These are phyloP conservation scores for Forsythia viridissima DNA, from an alignment of 257 asterid genomes.

Conservation along the genomic window DNA sequence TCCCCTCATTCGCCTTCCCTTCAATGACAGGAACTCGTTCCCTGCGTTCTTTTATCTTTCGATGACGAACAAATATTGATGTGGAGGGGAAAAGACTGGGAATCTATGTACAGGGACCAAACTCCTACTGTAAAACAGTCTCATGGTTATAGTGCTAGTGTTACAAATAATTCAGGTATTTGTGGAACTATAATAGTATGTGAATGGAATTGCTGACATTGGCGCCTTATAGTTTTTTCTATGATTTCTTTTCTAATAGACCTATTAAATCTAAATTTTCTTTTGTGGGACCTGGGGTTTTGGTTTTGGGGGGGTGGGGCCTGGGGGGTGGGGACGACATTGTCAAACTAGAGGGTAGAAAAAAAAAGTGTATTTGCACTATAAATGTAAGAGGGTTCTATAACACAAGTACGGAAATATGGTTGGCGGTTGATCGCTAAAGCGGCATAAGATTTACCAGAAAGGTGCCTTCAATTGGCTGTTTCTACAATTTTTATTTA, in stretches of 20 bases:
- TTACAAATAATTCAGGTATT: conserved; percentile 47
- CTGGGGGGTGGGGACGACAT: no score
- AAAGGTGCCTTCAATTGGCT: neutral
- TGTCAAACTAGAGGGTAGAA: no score
- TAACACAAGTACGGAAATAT: neutral
- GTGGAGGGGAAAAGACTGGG: conserved; percentile 98
- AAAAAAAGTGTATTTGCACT: neutral
- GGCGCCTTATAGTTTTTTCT: neutral
- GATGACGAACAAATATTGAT: conserved; percentile 85
- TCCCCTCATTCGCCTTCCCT: conserved; percentile 17
- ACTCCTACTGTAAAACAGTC: conserved; percentile 33
- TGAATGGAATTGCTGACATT: neutral
- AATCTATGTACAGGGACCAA: conserved; percentile 51
- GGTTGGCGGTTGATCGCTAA: neutral
- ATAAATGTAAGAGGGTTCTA: neutral
- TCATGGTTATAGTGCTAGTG: conserved; percentile 25
- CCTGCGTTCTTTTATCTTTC: conserved; percentile 82
- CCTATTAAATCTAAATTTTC: neutral
- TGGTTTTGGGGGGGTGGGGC: no score
- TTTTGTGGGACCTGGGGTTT: neutral
- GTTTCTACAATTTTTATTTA: neutral
- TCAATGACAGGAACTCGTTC: conserved; percentile 79
- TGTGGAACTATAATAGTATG: neutral
- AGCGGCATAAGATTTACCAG: neutral
- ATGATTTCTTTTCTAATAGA: neutral